Conservation (phyloP, 257 asterid species). For the Marsdenia floribunda region DNA sequence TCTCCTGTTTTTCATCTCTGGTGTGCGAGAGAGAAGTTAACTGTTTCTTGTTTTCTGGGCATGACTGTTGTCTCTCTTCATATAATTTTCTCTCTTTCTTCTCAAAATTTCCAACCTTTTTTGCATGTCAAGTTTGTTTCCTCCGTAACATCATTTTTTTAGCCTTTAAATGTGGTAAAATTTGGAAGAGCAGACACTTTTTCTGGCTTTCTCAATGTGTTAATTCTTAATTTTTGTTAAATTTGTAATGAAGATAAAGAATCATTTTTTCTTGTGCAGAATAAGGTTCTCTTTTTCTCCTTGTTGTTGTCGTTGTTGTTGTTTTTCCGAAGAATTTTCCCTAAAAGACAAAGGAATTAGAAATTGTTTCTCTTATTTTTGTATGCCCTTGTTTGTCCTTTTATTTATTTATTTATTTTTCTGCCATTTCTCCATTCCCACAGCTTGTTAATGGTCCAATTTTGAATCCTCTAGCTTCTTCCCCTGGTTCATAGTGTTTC, state of each 20-base stretch:
- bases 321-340: neutral
- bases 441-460: neutral
- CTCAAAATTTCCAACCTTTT: constrained; percentile 6
- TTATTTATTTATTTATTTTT: no score
- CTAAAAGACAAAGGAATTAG: constrained; percentile 1
- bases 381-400: constrained; percentile 13
- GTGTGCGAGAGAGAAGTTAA: neutral
- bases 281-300: neutral
- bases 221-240: neutral
- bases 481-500: neutral
- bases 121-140: constrained; percentile 10
- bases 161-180: neutral
- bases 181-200: neutral
- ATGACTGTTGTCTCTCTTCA: constrained; percentile 8
- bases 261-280: neutral
- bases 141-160: neutral
- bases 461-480: neutral
- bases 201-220: no score
- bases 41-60: constrained; percentile 20
- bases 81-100: constrained; percentile 6
- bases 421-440: neutral
- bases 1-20: constrained; percentile 9
- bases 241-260: neutral
- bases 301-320: neutral
- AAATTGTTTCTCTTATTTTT: constrained; percentile 11